Conservation (phyloP, 768 basidiomycete genomes). For the Pisolithus tinctorius region DNA sequence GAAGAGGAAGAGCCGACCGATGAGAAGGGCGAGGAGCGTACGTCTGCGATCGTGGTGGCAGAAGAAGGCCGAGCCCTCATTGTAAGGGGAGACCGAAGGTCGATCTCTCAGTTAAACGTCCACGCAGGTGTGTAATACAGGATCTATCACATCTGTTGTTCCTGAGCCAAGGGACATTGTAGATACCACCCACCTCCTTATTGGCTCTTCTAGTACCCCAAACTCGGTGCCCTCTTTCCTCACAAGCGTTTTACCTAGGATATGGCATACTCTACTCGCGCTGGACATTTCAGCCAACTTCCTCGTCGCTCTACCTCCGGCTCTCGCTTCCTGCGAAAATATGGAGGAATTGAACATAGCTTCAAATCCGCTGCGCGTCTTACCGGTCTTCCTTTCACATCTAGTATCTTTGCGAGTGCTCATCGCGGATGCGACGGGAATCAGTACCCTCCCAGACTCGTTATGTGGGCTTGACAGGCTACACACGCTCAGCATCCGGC, state of each 20-base stretch:
- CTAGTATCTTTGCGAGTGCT: slow-evolving; percentile 76
- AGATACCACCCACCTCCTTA: slow-evolving; percentile 93
- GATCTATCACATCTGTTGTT: not conserved
- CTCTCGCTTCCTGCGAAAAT: slow-evolving; percentile 68
- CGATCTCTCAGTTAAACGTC: slow-evolving; percentile 57
- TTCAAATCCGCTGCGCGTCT: slow-evolving; percentile 82
- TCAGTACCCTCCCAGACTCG: slow-evolving; percentile 67
- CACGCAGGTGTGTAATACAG: slow-evolving; percentile 54
- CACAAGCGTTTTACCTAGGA: slow-evolving; percentile 59
- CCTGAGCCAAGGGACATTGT: slow-evolving; percentile 3
- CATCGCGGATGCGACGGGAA: slow-evolving; percentile 87
- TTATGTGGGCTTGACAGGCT: slow-evolving; percentile 70
- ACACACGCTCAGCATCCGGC: slow-evolving; percentile 83
- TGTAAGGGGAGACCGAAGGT: slow-evolving; percentile 59
- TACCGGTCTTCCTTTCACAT: slow-evolving; percentile 83
- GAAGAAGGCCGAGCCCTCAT: slow-evolving; percentile 84
- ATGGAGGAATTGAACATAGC: slow-evolving; percentile 94
- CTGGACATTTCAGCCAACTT: slow-evolving; percentile 92
- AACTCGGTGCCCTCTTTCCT: slow-evolving; percentile 76
- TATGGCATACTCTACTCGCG: slow-evolving; percentile 74
- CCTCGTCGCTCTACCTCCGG: slow-evolving; percentile 74
- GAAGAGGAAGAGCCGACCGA: slow-evolving; percentile 44
- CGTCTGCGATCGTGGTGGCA: slow-evolving; percentile 70
- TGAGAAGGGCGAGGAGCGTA: slow-evolving; percentile 60
- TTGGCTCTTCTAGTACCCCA: slow-evolving; percentile 74